Evolutionary conservation across 768 basidiomycete genomes (phyloP), one percentile per base, ranked within the genome.

Genomic region (Tylopilus sp.): DNA sequence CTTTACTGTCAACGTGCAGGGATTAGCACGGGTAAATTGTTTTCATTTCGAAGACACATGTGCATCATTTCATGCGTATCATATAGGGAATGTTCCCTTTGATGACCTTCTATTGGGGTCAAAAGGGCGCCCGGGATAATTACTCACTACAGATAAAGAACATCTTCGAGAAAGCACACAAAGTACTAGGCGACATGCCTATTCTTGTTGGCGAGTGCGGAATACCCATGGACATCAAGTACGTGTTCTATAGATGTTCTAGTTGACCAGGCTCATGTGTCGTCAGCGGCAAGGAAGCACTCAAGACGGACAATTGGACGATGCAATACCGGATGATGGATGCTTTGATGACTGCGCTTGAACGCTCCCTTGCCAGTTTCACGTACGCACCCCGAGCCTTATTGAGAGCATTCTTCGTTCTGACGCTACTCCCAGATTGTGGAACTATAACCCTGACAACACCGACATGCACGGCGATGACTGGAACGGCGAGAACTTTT

Each of bases 401-500:
- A 28, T 18, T 21, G 36, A 36, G 23, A 35, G 17, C 21, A 22
- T 31, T 15, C 21, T 28, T 17, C 8, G 30, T 20, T 20, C 46
- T 47, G 25, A 55, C 17, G 30, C 6, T 4, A 15, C 30, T 6
- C n/a, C n/a, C 59, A 97, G 93, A 2, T 70, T 98, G 6, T 98
- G 95, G 95, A 92, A 90, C 53, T 98, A 97, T 67, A 97, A 98
- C 61, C 88, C 95, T 0, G 73, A 77, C 46, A 98, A 98, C 69
- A 77, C 79, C 35, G 94, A 98, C 65, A 59, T 68, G 17, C 60
- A 69, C 22, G 95, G 95, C 15, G 95, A 98, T 65, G 70, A 84
- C 65, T 97, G 95, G 95, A 95, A 95, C 60, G 91, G 89, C 47
- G 95, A 99, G 69, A 97, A 95, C 71, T 98, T 99, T 66, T 93